Evolutionary conservation across 2,329 filamentous ascomycete species (phyloP), one percentile per base, ranked within the genome.

Genomic region (Madurella mycetomatis): DNA sequence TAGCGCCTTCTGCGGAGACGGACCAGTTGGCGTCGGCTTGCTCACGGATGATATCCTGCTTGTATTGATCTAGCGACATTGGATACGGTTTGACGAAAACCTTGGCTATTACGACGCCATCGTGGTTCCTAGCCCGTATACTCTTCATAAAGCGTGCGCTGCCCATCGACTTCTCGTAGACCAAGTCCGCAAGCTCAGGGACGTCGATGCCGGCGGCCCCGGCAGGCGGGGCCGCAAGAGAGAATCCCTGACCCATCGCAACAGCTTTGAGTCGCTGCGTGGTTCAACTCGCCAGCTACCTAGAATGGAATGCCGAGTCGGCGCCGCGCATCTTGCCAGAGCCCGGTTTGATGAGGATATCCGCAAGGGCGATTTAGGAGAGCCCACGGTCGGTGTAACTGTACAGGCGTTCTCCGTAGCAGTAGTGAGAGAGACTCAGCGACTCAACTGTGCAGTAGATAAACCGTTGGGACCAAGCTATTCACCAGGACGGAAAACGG

Each of bases 141-240:
- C 90, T 94, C 73, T 97, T 96, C 86, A 99, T 94, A 66, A 99
- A 96, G 39, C 94, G 85, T 19, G 90, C 91, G 62, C 88, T 90
- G 46, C 92, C 92, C 66, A 99, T 83, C 37, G 90, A 90, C 72
- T 88, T 91, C 73, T 99, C 94, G 74, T 96, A 96, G 39, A 87
- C 84, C 55, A 97, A 76, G 68, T 97, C 94, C 42, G 88, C 83
- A 41, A 99, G 83, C 76, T 99, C 92, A 40, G 92, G 88, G 30
- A 95, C 84, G 71, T 99, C 92, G 70, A 99, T 96, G 64, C 91
- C 90, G 54, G 92, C 92, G 51, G 90, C 88, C 69, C 92, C 94
- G 59, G 90, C 90, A 51, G 91, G 94, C 61, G 95, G 88, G 67
- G 91, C 92, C 51, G 91, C 90, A 65, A 95, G 84, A 59, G 92